Evolutionary conservation across 176 grass and related monocot genomes (phyloP).

Genomic region (Metroxylon sagu): DNA sequence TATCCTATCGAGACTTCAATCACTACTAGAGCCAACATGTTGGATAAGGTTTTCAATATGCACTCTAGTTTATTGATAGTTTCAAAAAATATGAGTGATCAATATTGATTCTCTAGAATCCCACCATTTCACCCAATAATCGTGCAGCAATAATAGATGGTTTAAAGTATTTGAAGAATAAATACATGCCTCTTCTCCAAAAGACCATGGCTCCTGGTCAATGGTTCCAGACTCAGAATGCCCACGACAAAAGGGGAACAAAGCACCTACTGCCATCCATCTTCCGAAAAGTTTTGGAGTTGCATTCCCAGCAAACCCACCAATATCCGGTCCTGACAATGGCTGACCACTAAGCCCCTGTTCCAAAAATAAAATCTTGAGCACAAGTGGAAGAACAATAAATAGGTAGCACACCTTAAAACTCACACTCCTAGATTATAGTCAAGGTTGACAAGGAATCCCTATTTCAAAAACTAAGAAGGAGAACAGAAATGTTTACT

Average conservation of each 20-base stretch:
- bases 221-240: conserved; percentile 64
- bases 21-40: too few relatives aligned
- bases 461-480: too few relatives aligned
- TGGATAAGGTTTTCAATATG: too few relatives aligned
- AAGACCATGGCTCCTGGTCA: conserved; percentile 94
- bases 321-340: conserved; percentile 90
- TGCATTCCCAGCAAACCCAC: conserved; percentile 87
- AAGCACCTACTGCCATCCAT: conserved; percentile 81
- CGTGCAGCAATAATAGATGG: too few relatives aligned
- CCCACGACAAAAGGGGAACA: conserved; percentile 93
- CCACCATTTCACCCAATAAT: too few relatives aligned
- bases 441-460: too few relatives aligned
- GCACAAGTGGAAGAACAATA: background rate
- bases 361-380: conserved; percentile 6
- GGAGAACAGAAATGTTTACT: too few relatives aligned
- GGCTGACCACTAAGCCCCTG: conserved; percentile 94
- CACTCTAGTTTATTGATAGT: too few relatives aligned
- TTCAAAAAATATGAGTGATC: too few relatives aligned
- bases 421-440: background rate
- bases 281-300: conserved; percentile 90
- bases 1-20: too few relatives aligned
- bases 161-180: background rate
- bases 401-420: background rate
- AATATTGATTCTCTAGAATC: too few relatives aligned
- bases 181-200: conserved; percentile 70